Base-by-base conservation (phyloP, 2,329 filamentous ascomycete species). In the Tolypocladium tropicale region DNA sequence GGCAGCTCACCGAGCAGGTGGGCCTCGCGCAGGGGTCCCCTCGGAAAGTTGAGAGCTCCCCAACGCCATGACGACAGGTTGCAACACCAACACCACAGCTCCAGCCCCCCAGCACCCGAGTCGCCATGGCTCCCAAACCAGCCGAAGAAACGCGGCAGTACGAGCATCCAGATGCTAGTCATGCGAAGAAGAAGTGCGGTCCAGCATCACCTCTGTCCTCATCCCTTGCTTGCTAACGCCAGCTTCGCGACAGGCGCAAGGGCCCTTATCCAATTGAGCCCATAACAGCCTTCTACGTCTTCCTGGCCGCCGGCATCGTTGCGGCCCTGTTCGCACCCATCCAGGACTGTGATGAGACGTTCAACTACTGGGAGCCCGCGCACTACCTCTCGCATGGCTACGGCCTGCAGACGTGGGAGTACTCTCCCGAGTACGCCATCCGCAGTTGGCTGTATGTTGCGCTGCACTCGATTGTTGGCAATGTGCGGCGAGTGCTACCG, bases 341-440 rank as follows among this genome's bases (percentile, higher is more conserved):
- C 61, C 92, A 96, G 70, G 94, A 99, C 72, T 99, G 94, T 69
- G 94, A 99, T 65, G 94, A 99, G 76, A 93, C 93, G 12, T 99
- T 95, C 80, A 99, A 99, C 71, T 99, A 96, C 77, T 99, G 93
- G 91, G 94, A 99, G 66, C 93, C 94, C 0, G 85, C 92, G 0
- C 94, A 99, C 72, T 99, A 96, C 72, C 81, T 99, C 32, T 88
- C 85, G 57, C 91, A 96, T 76, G 89, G 90, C 64, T 93, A 95
- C 67, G 94, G 93, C 41, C 78, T 96, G 53, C 92, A 99, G 75
- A 99, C 94, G 1, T 99, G 94, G 94, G 94, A 99, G 72, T 99
- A 97, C 73, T 95, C 93, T 1, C 94, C 94, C 6, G 86, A 93
- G 57, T 97, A 89, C 72, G 89, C 91, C 53, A 96, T 99, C 64